Percentiles rank a stretch among this genome's conserved stretches.
Evolutionary conservation across 225 moss, liverwort and hornwort species (phyloP).

Genomic region (Bryoerythrophyllum caledonicum): DNA sequence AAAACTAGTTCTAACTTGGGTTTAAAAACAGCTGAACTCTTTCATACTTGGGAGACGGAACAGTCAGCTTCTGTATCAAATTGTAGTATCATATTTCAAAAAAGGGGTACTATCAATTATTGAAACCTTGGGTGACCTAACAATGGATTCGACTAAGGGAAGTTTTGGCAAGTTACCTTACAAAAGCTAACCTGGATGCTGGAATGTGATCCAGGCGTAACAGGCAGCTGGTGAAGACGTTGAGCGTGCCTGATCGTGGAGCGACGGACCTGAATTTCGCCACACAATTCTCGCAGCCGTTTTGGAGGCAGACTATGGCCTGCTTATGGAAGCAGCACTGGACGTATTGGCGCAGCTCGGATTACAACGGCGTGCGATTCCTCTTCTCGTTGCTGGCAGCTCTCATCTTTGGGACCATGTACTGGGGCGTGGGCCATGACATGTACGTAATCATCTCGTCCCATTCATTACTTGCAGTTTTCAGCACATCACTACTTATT

Average conservation of each 20-base stretch:
- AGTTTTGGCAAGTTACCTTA: too few species aligned
- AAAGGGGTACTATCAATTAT: too few species aligned
- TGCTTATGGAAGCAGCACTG: conserved; percentile 55
- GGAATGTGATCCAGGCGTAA: conserved; percentile 20
- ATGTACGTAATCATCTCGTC: conserved; percentile 23
- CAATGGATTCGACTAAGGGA: too few species aligned
- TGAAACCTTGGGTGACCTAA: too few species aligned
- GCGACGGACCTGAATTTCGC: conserved; percentile 38
- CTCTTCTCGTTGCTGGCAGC: conserved; percentile 36
- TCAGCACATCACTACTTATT: background rate
- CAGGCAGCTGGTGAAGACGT: conserved; percentile 29
- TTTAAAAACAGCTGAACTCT: too few species aligned
- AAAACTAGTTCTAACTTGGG: too few species aligned
- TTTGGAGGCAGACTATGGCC: conserved; percentile 34
- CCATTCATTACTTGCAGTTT: too few species aligned
- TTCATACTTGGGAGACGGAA: too few species aligned
- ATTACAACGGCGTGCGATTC: conserved; percentile 53
- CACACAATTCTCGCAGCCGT: conserved; percentile 43
- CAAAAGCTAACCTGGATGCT: background rate
- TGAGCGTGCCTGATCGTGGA: conserved; percentile 24
- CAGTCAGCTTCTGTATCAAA: too few species aligned
- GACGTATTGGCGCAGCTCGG: conserved; percentile 51
- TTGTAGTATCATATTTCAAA: too few species aligned
- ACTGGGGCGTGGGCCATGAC: conserved; percentile 38
- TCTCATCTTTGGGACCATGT: conserved; percentile 49